Base-by-base conservation (phyloP, 371 early-diverging fungal species). In the Rhizopus microsporus region DNA sequence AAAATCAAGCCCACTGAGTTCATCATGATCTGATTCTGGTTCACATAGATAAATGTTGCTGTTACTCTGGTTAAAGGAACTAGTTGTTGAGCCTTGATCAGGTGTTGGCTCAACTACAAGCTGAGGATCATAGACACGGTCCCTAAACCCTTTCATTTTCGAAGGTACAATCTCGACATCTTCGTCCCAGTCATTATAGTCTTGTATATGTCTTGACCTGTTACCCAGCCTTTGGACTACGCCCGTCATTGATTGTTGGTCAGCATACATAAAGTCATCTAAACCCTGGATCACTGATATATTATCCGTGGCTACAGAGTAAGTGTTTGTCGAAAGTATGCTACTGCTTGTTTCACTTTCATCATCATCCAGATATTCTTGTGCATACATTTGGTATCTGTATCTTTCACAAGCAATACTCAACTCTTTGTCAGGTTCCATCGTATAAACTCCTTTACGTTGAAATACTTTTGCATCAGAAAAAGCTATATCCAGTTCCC, bases 181-280 rank as follows among this genome's bases (percentile, higher is more conserved):
- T 17, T 63, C 55, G 33, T 49, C 48, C 74, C 74, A 74, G 34
- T 74, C 74, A n/a, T 64, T 63, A 15, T 49, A 40, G 17, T 65
- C 71, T n/a, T 65, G 47, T n/a, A 49, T 38, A 16, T 48, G 37
- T 40, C 54, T 56, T 12, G 57, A 59, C 23, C 23, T 23, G 2
- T 46, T 30, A 8, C 71, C 67, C 3, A 71, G 34, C 13, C 53
- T 53, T 40, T 67, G 60, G 12, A 72, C 50, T 6, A 56, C 43
- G 15, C 69, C 69, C 6, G 59, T 52, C 12, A 44, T 43, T 32
- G 57, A 16, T 15, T 54, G 55, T 5, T 53, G 54, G 10, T 55
- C 52, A 33, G 60, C 59, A 33, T 60, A 60, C 68, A 74, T 70
- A 33, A 71, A 74, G 29, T 59, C 65, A 35, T 74, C 74, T 7